phyloP scores from a whole-genome alignment of 768 basidiomycete species.

The Rickenella mellea region DNA sequence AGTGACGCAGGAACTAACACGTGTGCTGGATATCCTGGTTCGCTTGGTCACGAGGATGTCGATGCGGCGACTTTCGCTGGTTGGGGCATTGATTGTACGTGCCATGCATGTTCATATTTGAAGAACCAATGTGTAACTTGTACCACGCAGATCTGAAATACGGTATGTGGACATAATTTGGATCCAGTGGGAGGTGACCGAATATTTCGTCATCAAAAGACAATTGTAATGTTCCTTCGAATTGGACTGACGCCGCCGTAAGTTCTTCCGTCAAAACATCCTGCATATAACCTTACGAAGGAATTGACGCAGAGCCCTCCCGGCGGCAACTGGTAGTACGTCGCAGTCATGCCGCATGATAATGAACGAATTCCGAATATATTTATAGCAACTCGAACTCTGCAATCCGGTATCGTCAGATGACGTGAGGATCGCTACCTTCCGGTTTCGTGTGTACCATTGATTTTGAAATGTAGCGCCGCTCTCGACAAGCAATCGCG shows the following conservation, averaged over 20 bases:
- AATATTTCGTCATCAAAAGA: conserved; percentile 19
- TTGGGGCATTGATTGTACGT: conserved; percentile 44
- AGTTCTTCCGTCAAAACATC: conserved; percentile 5
- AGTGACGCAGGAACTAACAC: conserved; percentile 46
- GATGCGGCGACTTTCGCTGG: conserved; percentile 43
- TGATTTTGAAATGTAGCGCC: conserved; percentile 18
- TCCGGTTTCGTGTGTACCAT: background rate
- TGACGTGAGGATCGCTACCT: conserved; percentile 30
- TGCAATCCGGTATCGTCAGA: conserved; percentile 43
- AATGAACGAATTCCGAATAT: background rate
- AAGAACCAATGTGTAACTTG: background rate
- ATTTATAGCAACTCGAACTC: conserved; percentile 41
- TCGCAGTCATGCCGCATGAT: conserved; percentile 3
- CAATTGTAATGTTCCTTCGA: conserved; percentile 42
- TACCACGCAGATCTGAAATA: conserved; percentile 35
- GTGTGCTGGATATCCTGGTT: conserved; percentile 47
- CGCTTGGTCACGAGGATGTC: conserved; percentile 35
- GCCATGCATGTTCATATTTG: background rate
- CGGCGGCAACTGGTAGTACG: conserved; percentile 41
- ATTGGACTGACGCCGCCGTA: conserved; percentile 37
- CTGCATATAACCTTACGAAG: background rate
- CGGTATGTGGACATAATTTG: conserved; percentile 19
- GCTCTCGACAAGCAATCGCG: conserved; percentile 34
- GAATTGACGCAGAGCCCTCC: conserved; percentile 20
- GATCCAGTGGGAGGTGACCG: background rate